Percentiles rank a stretch among this genome's conserved stretches.
Evolutionary conservation across 768 basidiomycete genomes (phyloP).

Genomic region (Leucocoprinus sp.): DNA sequence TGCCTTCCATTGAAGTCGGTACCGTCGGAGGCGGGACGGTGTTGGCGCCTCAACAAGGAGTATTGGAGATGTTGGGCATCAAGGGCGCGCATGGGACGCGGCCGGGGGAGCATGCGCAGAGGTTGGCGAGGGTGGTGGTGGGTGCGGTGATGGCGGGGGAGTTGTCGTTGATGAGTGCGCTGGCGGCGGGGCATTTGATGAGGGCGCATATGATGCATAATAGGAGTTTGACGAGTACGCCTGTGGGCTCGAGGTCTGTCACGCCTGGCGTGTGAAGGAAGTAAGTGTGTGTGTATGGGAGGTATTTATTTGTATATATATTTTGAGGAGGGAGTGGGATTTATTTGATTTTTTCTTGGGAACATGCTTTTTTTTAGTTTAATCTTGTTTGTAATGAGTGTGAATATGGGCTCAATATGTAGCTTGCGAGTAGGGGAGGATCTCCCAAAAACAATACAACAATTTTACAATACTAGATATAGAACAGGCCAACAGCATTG

Average conservation of each 20-base stretch:
- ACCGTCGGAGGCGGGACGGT: conserved; percentile 96
- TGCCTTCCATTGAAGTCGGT: conserved; percentile 99
- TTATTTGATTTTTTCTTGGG: too few species aligned
- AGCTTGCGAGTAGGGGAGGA: too few species aligned
- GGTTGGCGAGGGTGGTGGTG: conserved; percentile 83
- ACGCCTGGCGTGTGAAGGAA: conserved; percentile 37
- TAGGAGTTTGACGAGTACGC: conserved; percentile 75
- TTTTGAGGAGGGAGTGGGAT: too few species aligned
- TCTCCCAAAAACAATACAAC: too few species aligned
- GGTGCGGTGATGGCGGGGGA: conserved; percentile 98
- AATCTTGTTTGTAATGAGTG: too few species aligned
- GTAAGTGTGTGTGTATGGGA: neutral
- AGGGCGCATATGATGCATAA: conserved; percentile 92
- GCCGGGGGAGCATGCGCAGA: conserved; percentile 86
- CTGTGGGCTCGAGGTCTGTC: conserved; percentile 50
- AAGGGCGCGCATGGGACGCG: conserved; percentile 80
- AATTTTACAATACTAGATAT: too few species aligned
- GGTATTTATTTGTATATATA: too few species aligned
- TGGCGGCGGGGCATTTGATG: conserved; percentile 93
- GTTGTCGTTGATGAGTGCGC: conserved; percentile 81
- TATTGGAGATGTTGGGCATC: conserved; percentile 91
- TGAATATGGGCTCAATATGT: too few species aligned
- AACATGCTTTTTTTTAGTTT: too few species aligned
- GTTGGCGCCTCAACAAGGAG: conserved; percentile 80
- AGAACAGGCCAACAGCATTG: too few species aligned